Base-by-base conservation (phyloP, 2,329 filamentous ascomycete species). In the Cytospora mali region DNA sequence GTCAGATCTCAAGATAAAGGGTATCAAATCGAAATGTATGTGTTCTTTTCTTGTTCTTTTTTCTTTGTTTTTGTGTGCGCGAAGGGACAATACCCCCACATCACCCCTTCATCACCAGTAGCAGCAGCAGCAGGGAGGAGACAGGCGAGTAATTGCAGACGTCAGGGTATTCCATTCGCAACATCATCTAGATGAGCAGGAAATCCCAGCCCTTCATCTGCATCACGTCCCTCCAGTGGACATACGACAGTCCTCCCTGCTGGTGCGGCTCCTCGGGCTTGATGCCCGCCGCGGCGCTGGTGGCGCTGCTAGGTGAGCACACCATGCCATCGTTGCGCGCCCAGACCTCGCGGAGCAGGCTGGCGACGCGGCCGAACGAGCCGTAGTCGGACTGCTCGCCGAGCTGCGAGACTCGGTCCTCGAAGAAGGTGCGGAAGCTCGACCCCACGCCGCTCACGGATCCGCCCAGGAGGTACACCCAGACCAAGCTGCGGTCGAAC, bases 181-280 rank as follows among this genome's bases (percentile, higher is more conserved):
- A 29, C 64, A 65, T 65, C 64, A 68, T 66, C 69, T 68, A 97
- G 78, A 97, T 93, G 76, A 97, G 85, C 76, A 97, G 83, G 79
- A 92, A 95, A 75, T 96, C 92, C 93, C 92, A 97, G 70, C 87
- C 87, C 80, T 94, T 95, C 79, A 89, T 86, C 78, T 86, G 87
- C 93, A 97, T 97, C 74, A 94, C 86, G 78, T 96, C 91, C 79
- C 94, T 85, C 94, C 94, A 98, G 87, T 93, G 93, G 77, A 96
- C 86, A 79, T 89, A 89, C 62, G 69, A 68, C 61, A 66, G 67
- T 67, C 71, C 55, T 58, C 63, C 63, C 62, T 55, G 62, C 76
- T 70, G 75, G 72, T 68, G 74, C 67, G 66, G 69, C 66, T 63
- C 73, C 74, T 65, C 64, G 2, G 57, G 56, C 61, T 65, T 65